phyloP scores from a whole-genome alignment of 192 early-diverging fungal genomes.

The Coemansia sp. region DNA sequence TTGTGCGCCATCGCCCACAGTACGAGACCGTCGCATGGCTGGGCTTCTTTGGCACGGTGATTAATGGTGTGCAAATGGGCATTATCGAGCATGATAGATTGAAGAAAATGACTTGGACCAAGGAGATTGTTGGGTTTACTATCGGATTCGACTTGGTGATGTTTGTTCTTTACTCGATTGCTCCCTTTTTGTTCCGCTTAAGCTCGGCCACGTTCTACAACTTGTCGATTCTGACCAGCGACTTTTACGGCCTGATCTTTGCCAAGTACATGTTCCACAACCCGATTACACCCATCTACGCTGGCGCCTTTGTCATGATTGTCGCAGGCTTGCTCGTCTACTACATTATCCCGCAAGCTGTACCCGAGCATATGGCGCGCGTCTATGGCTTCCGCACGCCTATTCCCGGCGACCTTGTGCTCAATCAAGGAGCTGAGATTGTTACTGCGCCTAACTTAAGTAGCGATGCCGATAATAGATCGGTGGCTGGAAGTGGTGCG shows the following conservation, averaged over 20 bases:
- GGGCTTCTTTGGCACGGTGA: constrained; percentile 70
- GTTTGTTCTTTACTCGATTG: constrained; percentile 70
- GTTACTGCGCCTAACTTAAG: not conserved
- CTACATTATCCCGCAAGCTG: constrained; percentile 61
- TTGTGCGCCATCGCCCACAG: constrained; percentile 71
- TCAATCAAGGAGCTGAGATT: constrained; percentile 10
- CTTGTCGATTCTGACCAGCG: constrained; percentile 73
- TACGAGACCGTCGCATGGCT: constrained; percentile 78
- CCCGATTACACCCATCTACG: constrained; percentile 63
- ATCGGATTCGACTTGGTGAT: constrained; percentile 68
- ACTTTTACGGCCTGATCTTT: constrained; percentile 80
- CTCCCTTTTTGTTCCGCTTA: constrained; percentile 72
- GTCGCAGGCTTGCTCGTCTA: constrained; percentile 70
- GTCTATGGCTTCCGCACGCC: constrained; percentile 44
- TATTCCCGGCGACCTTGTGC: constrained; percentile 37
- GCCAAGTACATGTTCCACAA: constrained; percentile 69
- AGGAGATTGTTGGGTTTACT: constrained; percentile 61
- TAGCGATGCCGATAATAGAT: not conserved
- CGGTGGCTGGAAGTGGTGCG: not conserved
- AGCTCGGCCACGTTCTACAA: constrained; percentile 78
- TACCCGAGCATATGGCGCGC: constrained; percentile 52
- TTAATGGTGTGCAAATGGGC: constrained; percentile 73
- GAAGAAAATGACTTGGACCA: constrained; percentile 53
- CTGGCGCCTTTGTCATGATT: constrained; percentile 67
- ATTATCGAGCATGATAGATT: constrained; percentile 68